Evolutionary conservation across 176 grass and related monocot genomes (phyloP).

Genomic region (Elymus sibiricus): DNA sequence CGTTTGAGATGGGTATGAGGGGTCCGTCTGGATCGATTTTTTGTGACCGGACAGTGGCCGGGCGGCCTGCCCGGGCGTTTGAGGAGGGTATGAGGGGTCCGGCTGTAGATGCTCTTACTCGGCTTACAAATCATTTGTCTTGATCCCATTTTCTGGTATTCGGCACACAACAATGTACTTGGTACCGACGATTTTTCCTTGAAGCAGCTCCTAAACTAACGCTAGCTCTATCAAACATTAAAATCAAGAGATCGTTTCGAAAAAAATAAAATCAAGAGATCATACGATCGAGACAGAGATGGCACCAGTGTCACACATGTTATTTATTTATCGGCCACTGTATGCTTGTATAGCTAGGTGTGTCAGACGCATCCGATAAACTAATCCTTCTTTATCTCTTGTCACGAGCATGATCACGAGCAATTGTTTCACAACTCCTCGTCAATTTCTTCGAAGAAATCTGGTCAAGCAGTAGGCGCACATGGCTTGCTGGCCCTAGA

Average conservation of each 20-base stretch:
- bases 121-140: no score
- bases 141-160: no score
- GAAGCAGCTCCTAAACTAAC: no score
- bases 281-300: background rate
- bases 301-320: slow-evolving; percentile 5
- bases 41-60: no score
- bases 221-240: no score
- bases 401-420: slow-evolving; percentile 9
- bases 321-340: background rate
- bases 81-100: no score
- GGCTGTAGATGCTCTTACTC: no score
- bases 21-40: no score
- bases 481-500: slow-evolving; percentile 38
- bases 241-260: background rate
- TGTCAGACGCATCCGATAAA: background rate
- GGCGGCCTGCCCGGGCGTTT: no score
- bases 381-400: slow-evolving; percentile 22
- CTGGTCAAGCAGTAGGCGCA: slow-evolving; percentile 4
- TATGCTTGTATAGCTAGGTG: background rate
- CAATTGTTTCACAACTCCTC: background rate
- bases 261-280: background rate
- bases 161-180: no score
- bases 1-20: no score
- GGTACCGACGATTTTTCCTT: no score
- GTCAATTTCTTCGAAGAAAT: slow-evolving; percentile 51